Conservation (phyloP, 805 yeast genomes). For the Scheffersomyces ergatensis region DNA sequence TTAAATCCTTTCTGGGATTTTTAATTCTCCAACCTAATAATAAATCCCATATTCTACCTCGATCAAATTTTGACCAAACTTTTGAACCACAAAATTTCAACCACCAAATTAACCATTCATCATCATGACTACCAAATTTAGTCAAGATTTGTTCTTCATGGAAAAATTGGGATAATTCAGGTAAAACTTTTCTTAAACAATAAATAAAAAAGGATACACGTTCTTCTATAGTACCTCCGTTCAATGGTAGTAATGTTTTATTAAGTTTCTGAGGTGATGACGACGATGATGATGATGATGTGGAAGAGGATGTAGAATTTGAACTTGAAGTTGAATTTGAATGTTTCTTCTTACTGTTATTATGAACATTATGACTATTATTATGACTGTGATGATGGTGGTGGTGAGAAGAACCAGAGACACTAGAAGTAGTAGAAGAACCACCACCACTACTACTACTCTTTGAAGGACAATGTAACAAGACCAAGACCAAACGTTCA, state of each 20-base stretch:
- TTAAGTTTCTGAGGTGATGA: constrained; percentile 19
- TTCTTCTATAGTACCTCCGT: constrained; percentile 66
- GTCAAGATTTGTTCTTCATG: constrained; percentile 77
- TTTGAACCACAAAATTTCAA: constrained; percentile 85
- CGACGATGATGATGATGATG: not conserved
- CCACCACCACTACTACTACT: no score
- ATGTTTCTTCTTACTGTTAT: not conserved
- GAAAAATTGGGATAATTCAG: constrained; percentile 73
- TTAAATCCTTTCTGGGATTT: constrained; percentile 23
- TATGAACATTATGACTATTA: no score
- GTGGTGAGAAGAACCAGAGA: no score
- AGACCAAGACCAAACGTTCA: constrained; percentile 72
- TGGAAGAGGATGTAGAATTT: not conserved
- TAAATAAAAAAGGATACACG: constrained; percentile 67
- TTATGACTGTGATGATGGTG: no score
- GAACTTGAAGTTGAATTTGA: not conserved
- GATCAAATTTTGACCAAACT: constrained; percentile 74
- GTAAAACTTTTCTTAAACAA: constrained; percentile 59
- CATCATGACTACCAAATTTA: constrained; percentile 56
- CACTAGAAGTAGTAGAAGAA: not conserved
- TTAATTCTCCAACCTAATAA: constrained; percentile 70
- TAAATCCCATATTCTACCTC: constrained; percentile 90
- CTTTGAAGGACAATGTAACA: constrained; percentile 65
- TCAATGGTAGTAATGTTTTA: constrained; percentile 43
- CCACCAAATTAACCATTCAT: constrained; percentile 96